These are phyloP conservation scores for Lentinus tigrinus DNA, from an alignment of 768 basidiomycete species.

Conservation along the genomic window DNA sequence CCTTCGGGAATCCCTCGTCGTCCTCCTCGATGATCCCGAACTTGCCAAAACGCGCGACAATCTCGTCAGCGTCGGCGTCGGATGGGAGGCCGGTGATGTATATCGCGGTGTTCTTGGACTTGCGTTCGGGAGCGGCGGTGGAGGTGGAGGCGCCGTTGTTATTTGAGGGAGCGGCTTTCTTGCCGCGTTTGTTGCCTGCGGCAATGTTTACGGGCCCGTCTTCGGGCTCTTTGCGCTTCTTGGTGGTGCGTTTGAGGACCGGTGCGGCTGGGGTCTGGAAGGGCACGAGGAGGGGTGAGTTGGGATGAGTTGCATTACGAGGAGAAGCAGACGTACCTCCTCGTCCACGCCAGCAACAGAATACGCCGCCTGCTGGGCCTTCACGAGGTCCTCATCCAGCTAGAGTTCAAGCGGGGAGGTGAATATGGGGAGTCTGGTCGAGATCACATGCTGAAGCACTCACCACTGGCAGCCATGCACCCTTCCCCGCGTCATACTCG, in stretches of 20 bases:
- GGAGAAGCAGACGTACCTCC: slow-evolving; percentile 53
- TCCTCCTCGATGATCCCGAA: slow-evolving; percentile 94
- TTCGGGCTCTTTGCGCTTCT: slow-evolving; percentile 74
- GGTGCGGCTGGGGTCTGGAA: slow-evolving; percentile 83
- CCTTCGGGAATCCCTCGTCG: slow-evolving; percentile 85
- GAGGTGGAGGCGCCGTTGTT: slow-evolving; percentile 25
- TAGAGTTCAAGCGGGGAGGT: neutral
- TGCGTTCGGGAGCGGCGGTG: slow-evolving; percentile 41
- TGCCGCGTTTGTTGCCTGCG: slow-evolving; percentile 68
- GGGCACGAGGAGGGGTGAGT: slow-evolving; percentile 15
- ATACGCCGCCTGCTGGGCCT: slow-evolving; percentile 94
- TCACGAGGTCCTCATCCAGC: slow-evolving; percentile 80
- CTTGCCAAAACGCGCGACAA: slow-evolving; percentile 84
- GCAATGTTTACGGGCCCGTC: slow-evolving; percentile 53
- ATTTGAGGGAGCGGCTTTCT: slow-evolving; percentile 32
- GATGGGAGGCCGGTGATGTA: slow-evolving; percentile 83
- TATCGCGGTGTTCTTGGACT: slow-evolving; percentile 90
- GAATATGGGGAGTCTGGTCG: neutral
- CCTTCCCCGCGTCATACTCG: slow-evolving; percentile 80
- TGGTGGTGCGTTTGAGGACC: slow-evolving; percentile 74
- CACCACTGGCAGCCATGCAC: slow-evolving; percentile 83
- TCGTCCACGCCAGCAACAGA: slow-evolving; percentile 93
- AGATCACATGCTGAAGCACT: slow-evolving; percentile 30
- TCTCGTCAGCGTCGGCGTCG: slow-evolving; percentile 70
- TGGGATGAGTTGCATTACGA: neutral